A percentile compares a stretch with the other conserved stretches of the same genome.
These are phyloP conservation scores for Phytopythium sindhum DNA, from an alignment of 352 stramenopile species.

Conservation along the genomic window DNA sequence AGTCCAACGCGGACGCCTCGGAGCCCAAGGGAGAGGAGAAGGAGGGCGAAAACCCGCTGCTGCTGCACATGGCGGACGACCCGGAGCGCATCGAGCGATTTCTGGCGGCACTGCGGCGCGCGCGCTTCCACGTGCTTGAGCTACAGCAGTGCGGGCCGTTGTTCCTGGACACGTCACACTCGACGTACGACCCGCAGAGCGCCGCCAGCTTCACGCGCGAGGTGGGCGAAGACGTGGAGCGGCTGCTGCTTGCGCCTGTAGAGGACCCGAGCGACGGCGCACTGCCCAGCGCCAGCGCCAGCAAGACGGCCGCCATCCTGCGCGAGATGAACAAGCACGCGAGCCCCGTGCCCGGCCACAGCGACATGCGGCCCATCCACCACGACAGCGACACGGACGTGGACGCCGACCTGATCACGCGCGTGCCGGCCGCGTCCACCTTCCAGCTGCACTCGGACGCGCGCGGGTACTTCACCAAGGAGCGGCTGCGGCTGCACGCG, in stretches of 20 bases:
- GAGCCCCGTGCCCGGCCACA: constrained; percentile 14
- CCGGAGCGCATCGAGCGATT: constrained; percentile 41
- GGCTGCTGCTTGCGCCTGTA: constrained; percentile 25
- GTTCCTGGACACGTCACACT: constrained; percentile 63
- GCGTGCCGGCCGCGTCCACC: constrained; percentile 38
- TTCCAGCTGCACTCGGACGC: constrained; percentile 62
- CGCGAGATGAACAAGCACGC: constrained; percentile 35
- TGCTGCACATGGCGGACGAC: constrained; percentile 57
- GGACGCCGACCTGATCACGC: constrained; percentile 33
- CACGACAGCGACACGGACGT: constrained; percentile 8
- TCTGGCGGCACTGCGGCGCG: constrained; percentile 26
- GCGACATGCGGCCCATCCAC: constrained; percentile 16
- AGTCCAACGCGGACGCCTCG: background rate
- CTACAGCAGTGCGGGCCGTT: constrained; percentile 54
- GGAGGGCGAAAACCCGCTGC: constrained; percentile 28
- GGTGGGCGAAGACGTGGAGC: constrained; percentile 51
- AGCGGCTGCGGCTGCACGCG: constrained; percentile 59
- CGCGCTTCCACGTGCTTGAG: constrained; percentile 43
- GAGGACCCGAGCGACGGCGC: constrained; percentile 14
- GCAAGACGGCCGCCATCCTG: constrained; percentile 26
- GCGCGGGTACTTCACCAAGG: constrained; percentile 53
- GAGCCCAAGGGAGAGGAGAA: background rate
- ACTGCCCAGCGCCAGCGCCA: constrained; percentile 11
- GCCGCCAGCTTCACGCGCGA: constrained; percentile 47
- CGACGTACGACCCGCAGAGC: constrained; percentile 56